Evolutionary conservation across 768 basidiomycete genomes (phyloP).

Genomic region (Lentinus tigrinus): DNA sequence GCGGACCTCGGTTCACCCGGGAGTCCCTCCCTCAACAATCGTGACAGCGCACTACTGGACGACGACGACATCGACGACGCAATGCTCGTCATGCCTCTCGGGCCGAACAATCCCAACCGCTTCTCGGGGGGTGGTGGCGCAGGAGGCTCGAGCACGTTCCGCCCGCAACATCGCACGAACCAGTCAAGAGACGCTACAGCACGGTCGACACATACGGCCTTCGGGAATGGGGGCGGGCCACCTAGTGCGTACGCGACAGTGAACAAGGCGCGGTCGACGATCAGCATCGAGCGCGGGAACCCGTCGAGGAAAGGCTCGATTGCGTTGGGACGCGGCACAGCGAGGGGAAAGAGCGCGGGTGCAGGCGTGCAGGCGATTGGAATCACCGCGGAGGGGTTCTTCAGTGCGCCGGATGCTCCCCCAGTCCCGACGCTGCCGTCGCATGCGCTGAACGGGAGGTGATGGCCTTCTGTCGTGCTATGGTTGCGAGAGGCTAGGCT

Average conservation of each 20-base stretch:
- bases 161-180: conserved; percentile 11
- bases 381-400: conserved; percentile 78
- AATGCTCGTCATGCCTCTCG: conserved; percentile 73
- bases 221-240: conserved; percentile 22
- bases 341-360: conserved; percentile 58
- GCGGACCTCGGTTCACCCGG: conserved; percentile 14
- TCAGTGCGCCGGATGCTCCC: conserved; percentile 50
- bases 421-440: conserved; percentile 27
- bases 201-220: conserved; percentile 37
- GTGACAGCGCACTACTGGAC: conserved; percentile 43
- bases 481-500: too few relatives aligned
- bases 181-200: conserved; percentile 26
- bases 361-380: conserved; percentile 76
- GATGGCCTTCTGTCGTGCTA: too few relatives aligned
- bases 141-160: conserved; percentile 2
- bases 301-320: conserved; percentile 54
- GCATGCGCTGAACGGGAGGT: conserved; percentile 7
- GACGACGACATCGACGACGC: conserved; percentile 78
- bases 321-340: conserved; percentile 60
- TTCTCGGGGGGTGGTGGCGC: conserved; percentile 1
- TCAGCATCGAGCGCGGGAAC: conserved; percentile 58
- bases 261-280: conserved; percentile 51
- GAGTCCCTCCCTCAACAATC: conserved; percentile 22
- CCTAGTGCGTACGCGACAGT: conserved; percentile 33
- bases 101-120: conserved; percentile 33